phyloP scores from a whole-genome alignment of 176 grass and related monocot species.

The Elymus sibiricus region DNA sequence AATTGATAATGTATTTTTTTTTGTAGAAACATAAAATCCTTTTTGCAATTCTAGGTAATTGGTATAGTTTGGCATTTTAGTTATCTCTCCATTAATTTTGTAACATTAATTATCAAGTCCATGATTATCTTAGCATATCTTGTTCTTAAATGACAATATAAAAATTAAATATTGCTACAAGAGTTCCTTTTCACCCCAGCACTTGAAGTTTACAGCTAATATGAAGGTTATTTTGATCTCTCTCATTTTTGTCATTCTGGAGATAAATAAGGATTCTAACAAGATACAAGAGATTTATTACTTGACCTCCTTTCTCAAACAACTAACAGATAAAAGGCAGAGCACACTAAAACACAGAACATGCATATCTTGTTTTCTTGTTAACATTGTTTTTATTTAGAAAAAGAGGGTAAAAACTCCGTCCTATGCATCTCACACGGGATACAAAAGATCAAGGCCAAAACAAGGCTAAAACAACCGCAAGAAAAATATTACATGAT shows the following conservation, averaged over 20 bases:
- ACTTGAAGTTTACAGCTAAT: background rate
- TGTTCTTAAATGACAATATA: background rate
- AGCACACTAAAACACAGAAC: background rate
- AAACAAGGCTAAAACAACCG: too few relatives aligned
- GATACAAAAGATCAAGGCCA: too few relatives aligned
- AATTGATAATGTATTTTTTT: background rate
- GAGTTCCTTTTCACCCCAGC: background rate
- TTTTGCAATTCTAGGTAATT: background rate
- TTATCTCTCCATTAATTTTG: background rate
- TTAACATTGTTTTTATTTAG: too few relatives aligned
- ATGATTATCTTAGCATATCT: background rate
- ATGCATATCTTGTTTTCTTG: background rate
- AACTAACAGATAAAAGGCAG: background rate
- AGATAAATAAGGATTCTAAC: background rate
- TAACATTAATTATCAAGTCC: background rate
- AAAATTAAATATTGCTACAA: background rate
- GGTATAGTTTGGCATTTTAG: background rate
- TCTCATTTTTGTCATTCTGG: background rate
- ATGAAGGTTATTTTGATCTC: background rate
- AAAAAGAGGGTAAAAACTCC: too few relatives aligned
- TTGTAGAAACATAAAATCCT: background rate
- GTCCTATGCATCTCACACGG: too few relatives aligned
- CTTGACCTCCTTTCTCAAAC: background rate
- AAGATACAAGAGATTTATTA: background rate
- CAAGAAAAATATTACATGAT: too few relatives aligned